A percentile compares a stretch with the other conserved stretches of the same genome.
Evolutionary conservation across 208 protist species (phyloP).

Genomic region (Crithidia expoeki): DNA sequence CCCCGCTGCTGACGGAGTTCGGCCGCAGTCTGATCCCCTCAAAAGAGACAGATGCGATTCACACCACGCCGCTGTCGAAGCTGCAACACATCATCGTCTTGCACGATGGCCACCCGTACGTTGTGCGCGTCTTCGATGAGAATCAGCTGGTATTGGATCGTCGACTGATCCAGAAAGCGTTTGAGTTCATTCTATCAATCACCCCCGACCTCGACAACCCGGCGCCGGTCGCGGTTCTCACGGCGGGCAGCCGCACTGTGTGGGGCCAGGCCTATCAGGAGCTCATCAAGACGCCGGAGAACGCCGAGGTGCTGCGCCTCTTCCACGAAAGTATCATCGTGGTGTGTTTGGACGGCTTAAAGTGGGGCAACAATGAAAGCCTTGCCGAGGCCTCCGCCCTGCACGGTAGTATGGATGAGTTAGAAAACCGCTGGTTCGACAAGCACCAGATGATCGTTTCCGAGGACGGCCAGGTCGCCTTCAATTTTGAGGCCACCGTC

Average conservation of each 20-base stretch:
- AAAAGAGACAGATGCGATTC: constrained; percentile 59
- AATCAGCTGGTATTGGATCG: constrained; percentile 44
- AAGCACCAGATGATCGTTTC: constrained; percentile 93
- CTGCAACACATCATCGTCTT: constrained; percentile 83
- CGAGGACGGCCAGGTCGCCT: constrained; percentile 79
- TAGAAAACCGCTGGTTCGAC: constrained; percentile 94
- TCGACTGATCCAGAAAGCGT: constrained; percentile 56
- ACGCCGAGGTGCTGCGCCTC: constrained; percentile 64
- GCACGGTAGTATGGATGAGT: constrained; percentile 73
- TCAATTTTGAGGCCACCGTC: constrained; percentile 86
- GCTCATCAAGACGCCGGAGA: constrained; percentile 76
- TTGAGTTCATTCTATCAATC: constrained; percentile 79
- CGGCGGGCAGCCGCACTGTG: constrained; percentile 70
- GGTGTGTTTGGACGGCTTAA: constrained; percentile 73
- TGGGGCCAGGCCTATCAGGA: constrained; percentile 86
- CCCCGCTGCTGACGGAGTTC: constrained; percentile 71
- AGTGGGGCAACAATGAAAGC: constrained; percentile 47
- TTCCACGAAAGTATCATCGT: constrained; percentile 81
- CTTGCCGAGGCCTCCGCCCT: constrained; percentile 61
- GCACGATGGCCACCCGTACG: constrained; percentile 80
- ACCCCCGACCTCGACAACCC: constrained; percentile 83
- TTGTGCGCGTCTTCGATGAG: constrained; percentile 76
- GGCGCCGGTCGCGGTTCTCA: constrained; percentile 83
- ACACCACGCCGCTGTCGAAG: constrained; percentile 64
- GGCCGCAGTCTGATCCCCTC: constrained; percentile 76